Evolutionary conservation across 2,329 filamentous ascomycete species (phyloP).

Genomic region (Ophiognomonia clavigignenti-juglandacearum): DNA sequence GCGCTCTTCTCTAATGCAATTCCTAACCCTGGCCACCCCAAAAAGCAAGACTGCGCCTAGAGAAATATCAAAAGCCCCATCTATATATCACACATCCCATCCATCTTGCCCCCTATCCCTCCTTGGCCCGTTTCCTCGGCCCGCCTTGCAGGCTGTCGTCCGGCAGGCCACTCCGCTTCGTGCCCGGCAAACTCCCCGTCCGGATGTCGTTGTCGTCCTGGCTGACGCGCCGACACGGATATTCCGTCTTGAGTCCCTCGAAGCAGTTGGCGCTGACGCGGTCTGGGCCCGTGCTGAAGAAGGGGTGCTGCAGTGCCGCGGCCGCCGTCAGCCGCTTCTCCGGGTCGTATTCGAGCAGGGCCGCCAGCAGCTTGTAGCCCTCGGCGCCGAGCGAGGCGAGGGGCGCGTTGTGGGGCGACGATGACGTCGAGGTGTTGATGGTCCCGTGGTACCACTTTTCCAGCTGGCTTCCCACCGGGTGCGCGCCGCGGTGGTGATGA

Average conservation of each 20-base stretch:
- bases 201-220: constrained; percentile 95
- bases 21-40: too few relatives aligned
- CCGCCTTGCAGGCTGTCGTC: constrained; percentile 67
- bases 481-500: constrained; percentile 38
- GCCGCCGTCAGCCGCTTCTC: constrained; percentile 82
- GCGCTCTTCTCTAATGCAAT: too few relatives aligned
- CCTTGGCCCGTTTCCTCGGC: constrained; percentile 59
- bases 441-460: constrained; percentile 78
- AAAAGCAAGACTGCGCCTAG: neutral
- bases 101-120: constrained; percentile 31
- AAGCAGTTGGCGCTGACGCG: constrained; percentile 81
- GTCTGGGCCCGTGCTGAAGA: constrained; percentile 68
- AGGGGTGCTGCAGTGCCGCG: constrained; percentile 83
- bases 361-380: constrained; percentile 76
- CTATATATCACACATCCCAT: too few relatives aligned
- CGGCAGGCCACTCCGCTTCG: constrained; percentile 79
- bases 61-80: too few relatives aligned
- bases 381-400: constrained; percentile 65
- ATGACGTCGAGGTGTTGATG: constrained; percentile 53
- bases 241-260: constrained; percentile 81
- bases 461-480: constrained; percentile 44
- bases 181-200: constrained; percentile 83
- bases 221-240: constrained; percentile 84
- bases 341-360: constrained; percentile 88
- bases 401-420: constrained; percentile 33